phyloP scores from a whole-genome alignment of 352 stramenopile genomes.

The Achlya hypogyna region DNA sequence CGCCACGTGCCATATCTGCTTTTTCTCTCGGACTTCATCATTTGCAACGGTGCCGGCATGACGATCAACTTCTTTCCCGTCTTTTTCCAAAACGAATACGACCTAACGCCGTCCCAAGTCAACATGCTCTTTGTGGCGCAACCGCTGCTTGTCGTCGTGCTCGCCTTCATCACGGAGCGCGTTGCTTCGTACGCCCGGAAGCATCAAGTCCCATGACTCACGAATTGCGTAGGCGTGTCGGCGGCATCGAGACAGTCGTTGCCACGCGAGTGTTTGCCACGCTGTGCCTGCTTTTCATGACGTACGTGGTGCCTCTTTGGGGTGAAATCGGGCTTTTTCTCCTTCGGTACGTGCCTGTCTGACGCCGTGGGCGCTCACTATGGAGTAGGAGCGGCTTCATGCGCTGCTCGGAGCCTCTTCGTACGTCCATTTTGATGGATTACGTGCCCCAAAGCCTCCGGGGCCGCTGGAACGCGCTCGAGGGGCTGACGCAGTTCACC shows the following conservation, averaged over 20 bases:
- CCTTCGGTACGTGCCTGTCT: conserved; percentile 28
- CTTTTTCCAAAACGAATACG: conserved; percentile 77
- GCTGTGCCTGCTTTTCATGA: conserved; percentile 55
- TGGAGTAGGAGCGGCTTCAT: conserved; percentile 50
- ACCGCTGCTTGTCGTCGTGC: conserved; percentile 52
- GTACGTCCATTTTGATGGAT: conserved; percentile 72
- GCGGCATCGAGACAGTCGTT: conserved; percentile 67
- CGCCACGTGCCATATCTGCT: conserved; percentile 59
- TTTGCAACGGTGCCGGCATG: conserved; percentile 78
- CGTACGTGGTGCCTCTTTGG: conserved; percentile 40
- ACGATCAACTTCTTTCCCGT: conserved; percentile 80
- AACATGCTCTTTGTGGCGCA: conserved; percentile 56
- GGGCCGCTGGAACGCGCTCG: conserved; percentile 65
- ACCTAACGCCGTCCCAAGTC: conserved; percentile 60
- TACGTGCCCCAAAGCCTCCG: conserved; percentile 63
- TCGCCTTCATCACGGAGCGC: conserved; percentile 46
- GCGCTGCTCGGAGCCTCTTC: conserved; percentile 71
- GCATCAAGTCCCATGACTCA: background rate
- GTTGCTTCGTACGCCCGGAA: conserved; percentile 28
- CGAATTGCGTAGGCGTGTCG: conserved; percentile 21
- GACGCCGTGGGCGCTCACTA: background rate
- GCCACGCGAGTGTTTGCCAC: conserved; percentile 49
- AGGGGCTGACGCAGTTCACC: conserved; percentile 66
- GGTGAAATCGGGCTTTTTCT: conserved; percentile 64
- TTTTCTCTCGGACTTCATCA: conserved; percentile 71